Conservation (phyloP, 2,329 filamentous ascomycete genomes). For the Monilinia laxa region DNA sequence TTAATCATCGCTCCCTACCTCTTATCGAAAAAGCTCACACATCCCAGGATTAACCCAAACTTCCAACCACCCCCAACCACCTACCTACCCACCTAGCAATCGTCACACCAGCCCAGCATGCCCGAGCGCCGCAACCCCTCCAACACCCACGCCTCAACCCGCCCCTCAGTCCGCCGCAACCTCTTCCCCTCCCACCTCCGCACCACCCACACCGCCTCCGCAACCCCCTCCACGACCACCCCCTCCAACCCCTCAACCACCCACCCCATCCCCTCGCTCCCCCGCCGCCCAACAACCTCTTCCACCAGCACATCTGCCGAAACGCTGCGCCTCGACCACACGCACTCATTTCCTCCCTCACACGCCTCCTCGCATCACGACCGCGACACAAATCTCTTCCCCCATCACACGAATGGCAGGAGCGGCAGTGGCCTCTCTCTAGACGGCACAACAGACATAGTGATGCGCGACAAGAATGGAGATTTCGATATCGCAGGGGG, state of each 20-base stretch:
- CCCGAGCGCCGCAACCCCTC: slow-evolving; percentile 31
- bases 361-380: not conserved
- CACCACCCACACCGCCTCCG: not conserved
- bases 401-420: not conserved
- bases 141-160: not conserved
- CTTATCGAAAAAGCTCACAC: not conserved
- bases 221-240: slow-evolving; percentile 25
- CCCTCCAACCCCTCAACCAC: slow-evolving; percentile 35
- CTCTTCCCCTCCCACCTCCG: slow-evolving; percentile 24
- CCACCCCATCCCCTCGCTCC: slow-evolving; percentile 59
- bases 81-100: not conserved
- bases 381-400: not conserved
- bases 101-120: slow-evolving; percentile 26
- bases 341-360: slow-evolving; percentile 40
- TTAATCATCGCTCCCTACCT: not conserved
- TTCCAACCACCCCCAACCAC: not conserved
- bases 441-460: slow-evolving; percentile 49
- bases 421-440: not conserved
- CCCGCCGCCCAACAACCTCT: slow-evolving; percentile 54
- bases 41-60: too few relatives aligned
- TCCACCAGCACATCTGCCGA: slow-evolving; percentile 46
- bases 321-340: slow-evolving; percentile 50
- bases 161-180: slow-evolving; percentile 20
- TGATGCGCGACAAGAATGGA: slow-evolving; percentile 62
- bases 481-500: slow-evolving; percentile 56